Evolutionary conservation across 768 basidiomycete genomes (phyloP).

Genomic region (Russula vinacea): DNA sequence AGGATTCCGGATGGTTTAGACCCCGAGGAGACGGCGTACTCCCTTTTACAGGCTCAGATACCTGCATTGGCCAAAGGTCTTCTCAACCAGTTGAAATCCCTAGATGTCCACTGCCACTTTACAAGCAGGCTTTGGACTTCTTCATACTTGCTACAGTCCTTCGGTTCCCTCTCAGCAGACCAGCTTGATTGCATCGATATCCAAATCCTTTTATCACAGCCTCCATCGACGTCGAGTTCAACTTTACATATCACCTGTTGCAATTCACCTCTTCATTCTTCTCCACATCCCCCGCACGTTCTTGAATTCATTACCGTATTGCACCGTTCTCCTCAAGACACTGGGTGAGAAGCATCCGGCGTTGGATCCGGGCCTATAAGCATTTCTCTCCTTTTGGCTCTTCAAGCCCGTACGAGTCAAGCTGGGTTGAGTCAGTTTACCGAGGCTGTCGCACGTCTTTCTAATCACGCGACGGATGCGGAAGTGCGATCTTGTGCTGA

Average conservation of each 20-base stretch:
- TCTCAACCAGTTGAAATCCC: conserved; percentile 80
- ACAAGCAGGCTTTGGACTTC: conserved; percentile 81
- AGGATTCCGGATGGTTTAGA: conserved; percentile 73
- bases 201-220: conserved; percentile 61
- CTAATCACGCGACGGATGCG: conserved; percentile 82
- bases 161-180: conserved; percentile 80
- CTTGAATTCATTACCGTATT: conserved; percentile 55
- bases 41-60: conserved; percentile 70
- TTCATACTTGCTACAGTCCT: conserved; percentile 78
- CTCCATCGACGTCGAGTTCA: conserved; percentile 73
- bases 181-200: conserved; percentile 56
- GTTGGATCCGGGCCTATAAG: conserved; percentile 82
- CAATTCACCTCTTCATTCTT: conserved; percentile 87
- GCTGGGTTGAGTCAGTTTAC: conserved; percentile 74
- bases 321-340: conserved; percentile 66
- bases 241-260: conserved; percentile 78
- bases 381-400: conserved; percentile 80
- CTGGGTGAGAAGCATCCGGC: conserved; percentile 81
- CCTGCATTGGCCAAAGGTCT: conserved; percentile 76
- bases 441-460: conserved; percentile 66
- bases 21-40: conserved; percentile 69
- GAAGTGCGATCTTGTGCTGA: conserved; percentile 85
- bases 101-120: conserved; percentile 71
- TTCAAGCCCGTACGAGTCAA: conserved; percentile 62
- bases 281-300: conserved; percentile 63